Percentiles rank a stretch among this genome's conserved stretches.
Evolutionary conservation across 2,329 filamentous ascomycete genomes (phyloP).

Genomic region (Xylaria sp.): DNA sequence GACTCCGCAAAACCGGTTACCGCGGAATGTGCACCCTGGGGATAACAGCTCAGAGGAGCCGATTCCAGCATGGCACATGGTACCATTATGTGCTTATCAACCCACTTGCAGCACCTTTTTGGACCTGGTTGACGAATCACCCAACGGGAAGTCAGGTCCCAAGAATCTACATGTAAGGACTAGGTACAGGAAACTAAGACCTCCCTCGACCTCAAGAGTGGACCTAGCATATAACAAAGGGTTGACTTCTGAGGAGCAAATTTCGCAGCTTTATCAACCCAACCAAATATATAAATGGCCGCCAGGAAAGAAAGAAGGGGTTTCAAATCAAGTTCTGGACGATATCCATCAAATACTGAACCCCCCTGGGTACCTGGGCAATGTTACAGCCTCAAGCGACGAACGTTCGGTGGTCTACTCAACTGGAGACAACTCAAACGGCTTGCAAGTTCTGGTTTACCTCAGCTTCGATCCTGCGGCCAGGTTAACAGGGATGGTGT

Average conservation of each 20-base stretch:
- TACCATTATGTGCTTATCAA: slow-evolving; percentile 59
- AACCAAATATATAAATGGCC: slow-evolving; percentile 35
- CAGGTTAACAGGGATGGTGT: slow-evolving; percentile 28
- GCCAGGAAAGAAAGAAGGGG: slow-evolving; percentile 14
- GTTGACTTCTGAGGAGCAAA: slow-evolving; percentile 2
- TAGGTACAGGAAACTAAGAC: slow-evolving; percentile 45
- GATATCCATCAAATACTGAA: slow-evolving; percentile 30
- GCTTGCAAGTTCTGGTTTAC: slow-evolving; percentile 30
- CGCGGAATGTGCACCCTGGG: slow-evolving; percentile 51
- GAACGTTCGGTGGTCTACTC: slow-evolving; percentile 35
- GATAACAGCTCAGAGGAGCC: slow-evolving; percentile 45
- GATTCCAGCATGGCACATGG: slow-evolving; percentile 56
- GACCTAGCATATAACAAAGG: background rate
- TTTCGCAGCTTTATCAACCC: slow-evolving; percentile 15
- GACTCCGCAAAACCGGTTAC: slow-evolving; percentile 35
- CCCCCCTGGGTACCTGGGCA: slow-evolving; percentile 21
- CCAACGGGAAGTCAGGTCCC: slow-evolving; percentile 36
- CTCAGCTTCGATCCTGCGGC: slow-evolving; percentile 36
- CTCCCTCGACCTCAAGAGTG: slow-evolving; percentile 10
- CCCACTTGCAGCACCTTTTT: slow-evolving; percentile 56
- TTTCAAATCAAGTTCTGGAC: slow-evolving; percentile 14
- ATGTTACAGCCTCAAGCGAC: slow-evolving; percentile 29
- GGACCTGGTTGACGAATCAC: slow-evolving; percentile 59
- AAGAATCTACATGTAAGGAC: slow-evolving; percentile 53
- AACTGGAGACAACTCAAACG: slow-evolving; percentile 20